Evolutionary conservation across 2,329 filamentous ascomycete genomes (phyloP).

Genomic region (Exophiala bonariae): DNA sequence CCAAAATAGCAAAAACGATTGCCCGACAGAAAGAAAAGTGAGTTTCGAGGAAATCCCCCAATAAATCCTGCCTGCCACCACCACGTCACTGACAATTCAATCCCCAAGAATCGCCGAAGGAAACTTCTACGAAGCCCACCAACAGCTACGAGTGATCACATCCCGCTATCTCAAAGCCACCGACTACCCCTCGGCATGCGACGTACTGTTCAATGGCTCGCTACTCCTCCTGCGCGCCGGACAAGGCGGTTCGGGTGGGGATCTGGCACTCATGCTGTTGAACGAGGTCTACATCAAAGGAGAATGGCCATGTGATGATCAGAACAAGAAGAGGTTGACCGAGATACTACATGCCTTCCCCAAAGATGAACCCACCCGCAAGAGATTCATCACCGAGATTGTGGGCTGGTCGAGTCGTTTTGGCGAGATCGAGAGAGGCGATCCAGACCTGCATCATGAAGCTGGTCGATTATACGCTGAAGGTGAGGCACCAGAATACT

Average conservation of each 20-base stretch:
- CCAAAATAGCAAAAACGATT: conserved; percentile 70
- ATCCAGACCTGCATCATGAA: conserved; percentile 92
- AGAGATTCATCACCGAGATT: conserved; percentile 86
- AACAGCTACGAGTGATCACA: conserved; percentile 94
- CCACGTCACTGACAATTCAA: conserved; percentile 9
- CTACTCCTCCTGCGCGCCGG: conserved; percentile 83
- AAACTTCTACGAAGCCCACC: conserved; percentile 96
- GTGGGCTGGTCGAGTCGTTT: conserved; percentile 84
- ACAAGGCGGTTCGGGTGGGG: conserved; percentile 91
- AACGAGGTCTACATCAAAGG: conserved; percentile 90
- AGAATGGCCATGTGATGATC: conserved; percentile 69
- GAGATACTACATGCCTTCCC: conserved; percentile 79
- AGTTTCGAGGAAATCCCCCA: conserved; percentile 21
- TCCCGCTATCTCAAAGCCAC: conserved; percentile 84
- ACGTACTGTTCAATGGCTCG: conserved; percentile 82
- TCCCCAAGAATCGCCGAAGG: conserved; percentile 74
- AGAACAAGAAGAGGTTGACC: conserved; percentile 60
- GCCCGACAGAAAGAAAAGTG: conserved; percentile 77
- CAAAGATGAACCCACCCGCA: conserved; percentile 81
- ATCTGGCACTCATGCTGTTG: conserved; percentile 81
- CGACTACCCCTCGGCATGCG: conserved; percentile 76
- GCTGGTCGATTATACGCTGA: conserved; percentile 86
- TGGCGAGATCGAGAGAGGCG: conserved; percentile 78
- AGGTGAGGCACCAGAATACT: no score
- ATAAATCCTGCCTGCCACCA: conserved; percentile 11